These are phyloP conservation scores for Sambucus nigra DNA, from an alignment of 129 eudicot species.

Conservation along the genomic window DNA sequence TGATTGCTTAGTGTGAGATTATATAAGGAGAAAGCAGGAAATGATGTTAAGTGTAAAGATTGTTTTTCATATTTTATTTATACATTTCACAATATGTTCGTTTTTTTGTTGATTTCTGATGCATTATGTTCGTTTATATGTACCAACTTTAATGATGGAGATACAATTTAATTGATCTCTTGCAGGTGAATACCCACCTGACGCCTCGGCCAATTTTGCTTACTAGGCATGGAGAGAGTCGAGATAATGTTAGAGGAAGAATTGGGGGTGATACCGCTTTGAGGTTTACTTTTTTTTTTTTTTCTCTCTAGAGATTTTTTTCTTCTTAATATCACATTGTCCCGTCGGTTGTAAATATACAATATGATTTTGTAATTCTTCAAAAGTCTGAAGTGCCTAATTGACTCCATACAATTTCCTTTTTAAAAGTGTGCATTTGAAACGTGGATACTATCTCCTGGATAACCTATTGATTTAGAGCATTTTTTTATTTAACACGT, in stretches of 20 bases:
- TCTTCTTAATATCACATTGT: too few species aligned
- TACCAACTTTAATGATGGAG: neutral
- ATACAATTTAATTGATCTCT: slow-evolving; percentile 8
- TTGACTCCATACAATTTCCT: too few species aligned
- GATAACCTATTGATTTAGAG: too few species aligned
- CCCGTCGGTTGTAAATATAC: neutral
- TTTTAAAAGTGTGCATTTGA: too few species aligned
- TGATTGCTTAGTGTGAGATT: too few species aligned
- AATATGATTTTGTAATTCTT: too few species aligned
- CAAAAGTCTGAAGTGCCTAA: too few species aligned
- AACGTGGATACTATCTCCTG: too few species aligned
- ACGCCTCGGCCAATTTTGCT: slow-evolving; percentile 94
- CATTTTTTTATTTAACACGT: too few species aligned
- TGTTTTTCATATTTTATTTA: neutral
- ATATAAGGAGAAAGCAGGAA: too few species aligned
- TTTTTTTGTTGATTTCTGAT: neutral
- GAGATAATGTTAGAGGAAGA: slow-evolving; percentile 83
- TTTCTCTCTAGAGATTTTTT: too few species aligned
- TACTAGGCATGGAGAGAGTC: slow-evolving; percentile 93
- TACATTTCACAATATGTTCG: neutral
- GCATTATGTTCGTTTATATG: neutral
- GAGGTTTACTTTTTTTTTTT: slow-evolving; percentile 44
- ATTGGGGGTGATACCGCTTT: slow-evolving; percentile 90
- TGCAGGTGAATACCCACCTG: slow-evolving; percentile 89
- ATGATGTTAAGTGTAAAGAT: too few species aligned